Evolutionary conservation across 2,329 filamentous ascomycete genomes (phyloP).

Genomic region (Thermothelomyces thermophilus): DNA sequence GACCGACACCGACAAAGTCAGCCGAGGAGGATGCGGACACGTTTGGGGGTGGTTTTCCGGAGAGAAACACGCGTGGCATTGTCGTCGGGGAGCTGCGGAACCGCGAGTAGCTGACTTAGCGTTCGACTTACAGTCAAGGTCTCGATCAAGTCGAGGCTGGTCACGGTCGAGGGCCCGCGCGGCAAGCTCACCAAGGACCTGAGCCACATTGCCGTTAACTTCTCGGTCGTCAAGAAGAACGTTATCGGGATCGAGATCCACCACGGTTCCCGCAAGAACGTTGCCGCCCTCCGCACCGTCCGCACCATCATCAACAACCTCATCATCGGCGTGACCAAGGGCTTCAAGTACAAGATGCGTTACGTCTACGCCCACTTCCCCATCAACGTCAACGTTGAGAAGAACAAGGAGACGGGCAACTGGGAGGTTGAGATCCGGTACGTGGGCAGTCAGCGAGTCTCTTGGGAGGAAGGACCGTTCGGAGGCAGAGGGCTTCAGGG

Average conservation of each 20-base stretch:
- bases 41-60: not conserved
- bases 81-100: slow-evolving; percentile 8
- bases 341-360: slow-evolving; percentile 99
- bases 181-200: slow-evolving; percentile 97
- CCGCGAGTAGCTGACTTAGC: slow-evolving; percentile 27
- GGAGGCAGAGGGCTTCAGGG: not conserved
- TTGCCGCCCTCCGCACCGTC: slow-evolving; percentile 96
- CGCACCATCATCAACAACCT: slow-evolving; percentile 98
- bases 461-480: slow-evolving; percentile 10
- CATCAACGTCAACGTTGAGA: slow-evolving; percentile 99
- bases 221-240: slow-evolving; percentile 79
- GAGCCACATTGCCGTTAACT: slow-evolving; percentile 92
- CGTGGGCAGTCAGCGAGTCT: slow-evolving; percentile 28
- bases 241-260: slow-evolving; percentile 96
- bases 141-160: slow-evolving; percentile 90
- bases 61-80: not conserved
- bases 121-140: slow-evolving; percentile 72
- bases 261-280: slow-evolving; percentile 96
- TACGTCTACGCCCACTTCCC: slow-evolving; percentile 99
- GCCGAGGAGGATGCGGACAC: not conserved
- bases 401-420: slow-evolving; percentile 84
- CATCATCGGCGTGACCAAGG: slow-evolving; percentile 96
- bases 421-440: slow-evolving; percentile 97
- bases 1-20: not conserved
- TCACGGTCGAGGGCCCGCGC: slow-evolving; percentile 94